Evolutionary conservation across 2,329 filamentous ascomycete species (phyloP).

Genomic region (Uncinocarpus reesii): DNA sequence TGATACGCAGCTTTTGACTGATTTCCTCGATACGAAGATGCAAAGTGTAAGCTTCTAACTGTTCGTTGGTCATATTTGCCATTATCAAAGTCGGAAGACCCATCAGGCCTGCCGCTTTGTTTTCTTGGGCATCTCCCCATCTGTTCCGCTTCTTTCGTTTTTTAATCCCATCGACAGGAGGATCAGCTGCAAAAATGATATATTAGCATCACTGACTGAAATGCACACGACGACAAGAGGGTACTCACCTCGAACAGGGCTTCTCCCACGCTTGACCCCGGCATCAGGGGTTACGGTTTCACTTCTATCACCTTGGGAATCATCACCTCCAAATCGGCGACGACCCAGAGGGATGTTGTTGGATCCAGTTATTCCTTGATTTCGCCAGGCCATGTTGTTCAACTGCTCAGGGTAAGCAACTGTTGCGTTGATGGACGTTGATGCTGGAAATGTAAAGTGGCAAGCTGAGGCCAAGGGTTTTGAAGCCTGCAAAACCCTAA

Average conservation of each 20-base stretch:
- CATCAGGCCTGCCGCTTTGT: slow-evolving; percentile 97
- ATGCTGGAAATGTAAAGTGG: not conserved
- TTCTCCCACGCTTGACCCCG: slow-evolving; percentile 74
- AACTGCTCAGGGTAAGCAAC: slow-evolving; percentile 1
- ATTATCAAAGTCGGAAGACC: slow-evolving; percentile 91
- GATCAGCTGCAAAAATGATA: slow-evolving; percentile 29
- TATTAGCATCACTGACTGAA: slow-evolving; percentile 14
- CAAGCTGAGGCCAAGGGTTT: too few species aligned
- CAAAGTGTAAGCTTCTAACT: slow-evolving; percentile 92
- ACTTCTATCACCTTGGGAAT: slow-evolving; percentile 37
- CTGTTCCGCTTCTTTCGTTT: slow-evolving; percentile 97
- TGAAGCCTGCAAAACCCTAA: too few species aligned
- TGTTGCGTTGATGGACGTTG: not conserved
- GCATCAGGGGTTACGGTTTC: slow-evolving; percentile 39
- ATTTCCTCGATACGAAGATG: slow-evolving; percentile 98
- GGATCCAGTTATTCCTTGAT: slow-evolving; percentile 82
- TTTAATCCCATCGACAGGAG: slow-evolving; percentile 62
- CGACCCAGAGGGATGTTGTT: slow-evolving; percentile 93
- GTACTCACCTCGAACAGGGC: slow-evolving; percentile 65
- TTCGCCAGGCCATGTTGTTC: slow-evolving; percentile 51
- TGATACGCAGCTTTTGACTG: slow-evolving; percentile 96
- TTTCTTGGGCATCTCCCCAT: slow-evolving; percentile 95
- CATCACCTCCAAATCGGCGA: slow-evolving; percentile 62
- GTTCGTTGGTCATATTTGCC: slow-evolving; percentile 96
- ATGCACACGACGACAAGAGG: not conserved